Evolutionary conservation across 768 basidiomycete species (phyloP), one percentile per base, ranked within the genome.

Genomic region (Leccinellum albellum): DNA sequence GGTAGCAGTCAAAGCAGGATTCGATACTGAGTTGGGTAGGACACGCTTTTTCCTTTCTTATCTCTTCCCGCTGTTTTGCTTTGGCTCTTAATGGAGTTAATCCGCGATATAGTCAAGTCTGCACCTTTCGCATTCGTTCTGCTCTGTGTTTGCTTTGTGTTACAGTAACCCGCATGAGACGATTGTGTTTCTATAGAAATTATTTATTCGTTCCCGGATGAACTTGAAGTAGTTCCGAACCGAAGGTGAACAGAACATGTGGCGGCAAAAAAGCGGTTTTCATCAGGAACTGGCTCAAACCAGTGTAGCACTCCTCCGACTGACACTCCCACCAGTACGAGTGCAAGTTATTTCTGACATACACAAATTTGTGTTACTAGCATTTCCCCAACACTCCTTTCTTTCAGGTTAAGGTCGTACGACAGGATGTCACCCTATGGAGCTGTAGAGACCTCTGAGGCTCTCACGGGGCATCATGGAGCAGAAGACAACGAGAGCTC

Each of bases 351-450:
- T 32, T 14, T 42, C 40, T 42, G 40, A 4, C n/a, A 1, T 40
- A 40, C 37, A 45, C 42, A 44, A 14, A 20, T 23, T 44, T 6
- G 20, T 44, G 10, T 46, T 17, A 24, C 45, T 15, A 15, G 20
- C 44, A 8, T 46, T 46, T 29, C 6, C 14, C 13, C 44, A 15
- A 21, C n/a, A 23, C 44, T 23, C 45, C 45, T 46, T 46, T 46
- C n/a, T 3, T 42, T 42, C 40, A 28, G 56, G 61, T 45, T 46
- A 31, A 65, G 66, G 40, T 63, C 61, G 48, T 79, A 78, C 78
- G 83, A 87, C 65, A 91, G 89, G 88, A 78, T 82, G 32, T 83
- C 83, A 55, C 79, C 79, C 6, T 93, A 92, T 62, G 88, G 88
- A 45, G 74, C 82, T n/a, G 78, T 78, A 37, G 75, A 42, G 71